Evolutionary conservation across 192 early-diverging fungal species (phyloP), one percentile per base, ranked within the genome.

Genomic region (Physocladia obscura): DNA sequence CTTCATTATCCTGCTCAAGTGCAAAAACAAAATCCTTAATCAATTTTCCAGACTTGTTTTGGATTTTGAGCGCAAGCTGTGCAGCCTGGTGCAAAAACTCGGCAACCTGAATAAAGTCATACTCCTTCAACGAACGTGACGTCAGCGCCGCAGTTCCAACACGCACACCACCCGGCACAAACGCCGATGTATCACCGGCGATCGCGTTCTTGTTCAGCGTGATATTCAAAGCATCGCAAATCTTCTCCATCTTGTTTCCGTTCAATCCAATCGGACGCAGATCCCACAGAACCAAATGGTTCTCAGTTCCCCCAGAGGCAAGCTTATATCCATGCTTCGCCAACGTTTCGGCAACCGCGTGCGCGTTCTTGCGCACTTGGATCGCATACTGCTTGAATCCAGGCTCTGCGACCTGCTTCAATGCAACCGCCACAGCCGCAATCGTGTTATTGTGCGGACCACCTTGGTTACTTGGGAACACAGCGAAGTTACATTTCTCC

Each of bases 371-470:
- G 65, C 93, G 89, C 71, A 99, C 96, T 82, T 98, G 96, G 82
- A 90, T 88, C 70, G 95, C 90, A 76, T 99, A 99, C 71, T 83
- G 73, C 71, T 92, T 91, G 81, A 97, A 99, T 81, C 91, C 93
- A 34, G 95, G 95, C 59, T 85, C 82, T 55, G 93, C 94, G 15
- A 87, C 98, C 84, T 98, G 98, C 90, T 97, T 97, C 58, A 99
- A 85, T 5, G 96, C 92, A 57, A 99, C 96, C 54, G 98, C 98
- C 39, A 99, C 84, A 34, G 86, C 98, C 30, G 96, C 96, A 83
- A 99, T 99, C 62, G 96, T 97, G 91, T 99, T 98, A 90, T 99
- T 99, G 90, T 99, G 98, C 34, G 98, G 98, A 49, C 98, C 98
- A 76, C 98, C 98, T 87, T 99, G 98, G 88, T 93, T 94, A 70